Conservation (phyloP, 306 rosid species). For the Hylodesmum podocarpum region DNA sequence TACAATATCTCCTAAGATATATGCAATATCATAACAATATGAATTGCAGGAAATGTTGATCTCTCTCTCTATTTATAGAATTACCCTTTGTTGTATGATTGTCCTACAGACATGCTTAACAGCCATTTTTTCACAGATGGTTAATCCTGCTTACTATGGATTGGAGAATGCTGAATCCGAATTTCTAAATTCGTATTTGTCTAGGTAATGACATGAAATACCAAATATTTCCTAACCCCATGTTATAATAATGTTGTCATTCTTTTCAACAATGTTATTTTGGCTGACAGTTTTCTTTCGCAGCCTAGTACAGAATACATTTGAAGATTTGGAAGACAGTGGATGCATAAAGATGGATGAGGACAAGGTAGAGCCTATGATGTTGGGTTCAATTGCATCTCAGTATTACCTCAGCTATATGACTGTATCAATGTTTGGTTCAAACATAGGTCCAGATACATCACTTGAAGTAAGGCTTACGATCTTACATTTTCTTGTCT, state of each 20-base stretch:
- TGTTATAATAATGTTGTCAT: neutral
- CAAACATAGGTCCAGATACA: slow-evolving; percentile 88
- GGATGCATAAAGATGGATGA: slow-evolving; percentile 88
- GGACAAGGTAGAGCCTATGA: slow-evolving; percentile 66
- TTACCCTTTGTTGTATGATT: neutral
- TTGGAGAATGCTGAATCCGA: slow-evolving; percentile 76
- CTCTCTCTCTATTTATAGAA: slow-evolving; percentile 5
- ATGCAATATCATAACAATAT: no score
- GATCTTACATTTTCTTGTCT: slow-evolving; percentile 4
- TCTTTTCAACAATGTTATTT: slow-evolving; percentile 15
- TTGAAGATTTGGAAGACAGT: slow-evolving; percentile 98
- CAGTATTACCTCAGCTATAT: slow-evolving; percentile 92
- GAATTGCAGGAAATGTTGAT: neutral
- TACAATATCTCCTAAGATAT: no score
- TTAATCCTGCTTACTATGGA: slow-evolving; percentile 96
- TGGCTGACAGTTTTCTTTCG: slow-evolving; percentile 32
- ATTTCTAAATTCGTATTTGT: slow-evolving; percentile 68
- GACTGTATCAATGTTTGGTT: slow-evolving; percentile 94
- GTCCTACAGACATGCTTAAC: neutral
- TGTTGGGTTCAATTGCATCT: slow-evolving; percentile 94
- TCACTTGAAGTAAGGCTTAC: slow-evolving; percentile 75
- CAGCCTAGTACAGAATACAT: slow-evolving; percentile 81
- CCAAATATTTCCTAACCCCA: slow-evolving; percentile 7
- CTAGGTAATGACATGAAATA: slow-evolving; percentile 62
- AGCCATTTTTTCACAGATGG: slow-evolving; percentile 55